phyloP scores from a whole-genome alignment of 129 eudicot genomes.

The Arctium minus region DNA sequence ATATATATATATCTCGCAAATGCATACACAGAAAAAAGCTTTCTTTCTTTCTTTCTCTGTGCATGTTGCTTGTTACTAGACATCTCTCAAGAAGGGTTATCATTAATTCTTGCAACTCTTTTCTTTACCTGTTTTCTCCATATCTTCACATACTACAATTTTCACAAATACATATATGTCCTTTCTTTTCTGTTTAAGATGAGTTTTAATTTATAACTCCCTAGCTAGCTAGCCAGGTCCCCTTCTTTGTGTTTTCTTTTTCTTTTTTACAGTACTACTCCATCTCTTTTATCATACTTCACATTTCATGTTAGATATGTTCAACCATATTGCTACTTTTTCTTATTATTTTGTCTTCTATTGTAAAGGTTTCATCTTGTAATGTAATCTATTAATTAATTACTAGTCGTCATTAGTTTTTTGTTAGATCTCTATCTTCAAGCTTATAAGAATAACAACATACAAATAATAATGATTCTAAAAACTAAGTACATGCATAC shows the following conservation, averaged over 20 bases:
- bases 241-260: constrained; percentile 39
- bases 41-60: constrained; percentile 11
- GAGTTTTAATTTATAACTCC: constrained; percentile 24
- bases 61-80: constrained; percentile 44
- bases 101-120: constrained; percentile 32
- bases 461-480: neutral
- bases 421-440: neutral
- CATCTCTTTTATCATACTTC: constrained; percentile 37
- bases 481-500: neutral
- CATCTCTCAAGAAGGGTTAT: constrained; percentile 29
- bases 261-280: constrained; percentile 35
- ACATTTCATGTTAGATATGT: constrained; percentile 26
- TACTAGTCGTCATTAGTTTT: neutral
- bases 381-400: neutral
- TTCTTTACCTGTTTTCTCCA: constrained; percentile 32
- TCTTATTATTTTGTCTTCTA: neutral
- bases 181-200: constrained; percentile 35
- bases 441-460: neutral
- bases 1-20: neutral
- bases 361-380: constrained; percentile 2
- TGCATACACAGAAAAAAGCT: neutral
- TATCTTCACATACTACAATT: constrained; percentile 30
- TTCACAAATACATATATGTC: constrained; percentile 37
- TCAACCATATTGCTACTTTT: neutral
- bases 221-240: constrained; percentile 38